These are phyloP conservation scores for Phialophora macrospora DNA, from an alignment of 2,329 filamentous ascomycete genomes.

Conservation along the genomic window DNA sequence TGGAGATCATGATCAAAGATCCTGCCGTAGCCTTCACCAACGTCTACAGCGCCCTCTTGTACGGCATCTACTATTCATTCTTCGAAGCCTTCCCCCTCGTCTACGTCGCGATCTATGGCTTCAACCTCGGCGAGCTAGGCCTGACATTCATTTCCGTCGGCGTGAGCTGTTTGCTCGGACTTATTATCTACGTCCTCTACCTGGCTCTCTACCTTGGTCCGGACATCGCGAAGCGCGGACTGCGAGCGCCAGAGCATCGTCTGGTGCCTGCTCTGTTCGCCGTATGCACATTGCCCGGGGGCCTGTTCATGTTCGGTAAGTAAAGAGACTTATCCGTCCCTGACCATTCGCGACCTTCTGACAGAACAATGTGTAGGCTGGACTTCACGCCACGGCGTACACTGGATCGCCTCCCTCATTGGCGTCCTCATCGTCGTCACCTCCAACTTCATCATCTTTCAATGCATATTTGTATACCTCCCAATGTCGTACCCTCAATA, in stretches of 20 bases:
- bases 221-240: conserved; percentile 55
- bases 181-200: conserved; percentile 57
- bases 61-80: conserved; percentile 55
- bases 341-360: neutral
- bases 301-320: conserved; percentile 59
- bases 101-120: conserved; percentile 62
- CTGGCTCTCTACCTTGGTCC: conserved; percentile 58
- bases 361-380: conserved; percentile 26
- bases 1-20: conserved; percentile 63
- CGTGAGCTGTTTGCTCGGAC: conserved; percentile 59
- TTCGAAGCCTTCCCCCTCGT: conserved; percentile 70
- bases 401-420: conserved; percentile 48
- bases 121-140: conserved; percentile 63
- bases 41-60: conserved; percentile 65
- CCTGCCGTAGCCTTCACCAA: conserved; percentile 66
- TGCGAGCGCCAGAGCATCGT: conserved; percentile 58
- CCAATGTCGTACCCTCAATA: conserved; percentile 36
- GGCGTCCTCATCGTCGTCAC: conserved; percentile 49
- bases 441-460: conserved; percentile 31
- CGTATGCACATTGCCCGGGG: conserved; percentile 57
- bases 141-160: conserved; percentile 66
- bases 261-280: conserved; percentile 59
- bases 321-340: conserved; percentile 41
- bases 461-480: conserved; percentile 37
- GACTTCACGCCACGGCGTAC: conserved; percentile 39